Evolutionary conservation across 257 asterid species (phyloP), one percentile per base, ranked within the genome.

Genomic region (Knoxia roxburghii): DNA sequence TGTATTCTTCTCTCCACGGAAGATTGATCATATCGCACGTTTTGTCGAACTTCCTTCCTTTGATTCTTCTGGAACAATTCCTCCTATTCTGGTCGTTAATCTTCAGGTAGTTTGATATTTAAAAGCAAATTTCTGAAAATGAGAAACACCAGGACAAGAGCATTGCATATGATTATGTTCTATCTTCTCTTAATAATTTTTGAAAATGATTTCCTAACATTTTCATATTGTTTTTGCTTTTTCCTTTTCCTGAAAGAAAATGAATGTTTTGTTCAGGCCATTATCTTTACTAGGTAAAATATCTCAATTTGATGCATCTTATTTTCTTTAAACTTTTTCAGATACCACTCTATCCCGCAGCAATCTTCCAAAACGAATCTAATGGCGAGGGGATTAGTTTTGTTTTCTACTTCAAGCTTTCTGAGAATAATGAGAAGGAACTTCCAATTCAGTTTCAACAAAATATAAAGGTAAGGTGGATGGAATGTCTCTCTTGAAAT

Each of bases 351-450:
- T 90, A 93, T 75, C 87, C 97, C 48, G 84, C 95, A 12, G 60
- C 95, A 43, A 52, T 93, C 43, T 93, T 93, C 80, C 95, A 86
- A 72, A 88, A 64, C 30, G 99, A 93, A 40, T 75, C 68, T 53
- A 96, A 93, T 50, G 99, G 99, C 33, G 83, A 95, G 0, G 97
- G 99, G 65, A 72, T 88, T 84, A 90, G 72, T 76, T 79, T 77
- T 56, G 96, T 90, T 72, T 79, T 90, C 80, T 93, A 93, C 75
- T 93, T 89, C 84, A 86, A 83, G 81, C 83, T 90, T 72, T 86
- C 95, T 5, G 99, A 88, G 65, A 83, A 81, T 70, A 86, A 90
- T 64, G 71, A 90, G 10, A 77, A 83, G 37, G 95, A 76, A 50
- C 89, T 93, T 66, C 99, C 99, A 0, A 55, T 41, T 68, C 86